phyloP scores from a whole-genome alignment of 1,284 basidiomycete genomes.

The Ustilago nuda region DNA sequence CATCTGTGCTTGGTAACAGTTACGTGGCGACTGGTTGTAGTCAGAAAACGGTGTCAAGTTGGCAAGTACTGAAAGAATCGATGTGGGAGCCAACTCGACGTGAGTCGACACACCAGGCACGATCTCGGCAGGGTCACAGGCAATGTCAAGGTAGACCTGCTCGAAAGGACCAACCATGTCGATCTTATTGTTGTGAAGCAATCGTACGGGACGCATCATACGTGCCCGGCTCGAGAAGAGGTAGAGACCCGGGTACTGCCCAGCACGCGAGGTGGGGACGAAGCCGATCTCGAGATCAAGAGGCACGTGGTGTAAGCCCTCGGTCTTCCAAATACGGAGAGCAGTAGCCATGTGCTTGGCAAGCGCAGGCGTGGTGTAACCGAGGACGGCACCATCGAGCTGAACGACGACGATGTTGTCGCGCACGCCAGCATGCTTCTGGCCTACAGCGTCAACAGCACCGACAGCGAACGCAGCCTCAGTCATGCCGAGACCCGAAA shows the following conservation, averaged over 20 bases:
- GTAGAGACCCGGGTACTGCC: slow-evolving; percentile 96
- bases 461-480: slow-evolving; percentile 73
- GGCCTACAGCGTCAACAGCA: slow-evolving; percentile 27
- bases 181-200: slow-evolving; percentile 83
- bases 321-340: slow-evolving; percentile 95
- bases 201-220: slow-evolving; percentile 99
- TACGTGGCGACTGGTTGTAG: slow-evolving; percentile 84
- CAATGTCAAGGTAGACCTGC: slow-evolving; percentile 99
- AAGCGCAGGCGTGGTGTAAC: slow-evolving; percentile 86
- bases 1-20: slow-evolving; percentile 85
- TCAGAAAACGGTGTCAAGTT: slow-evolving; percentile 81
- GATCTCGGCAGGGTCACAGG: slow-evolving; percentile 88
- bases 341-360: slow-evolving; percentile 84
- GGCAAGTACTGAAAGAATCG: slow-evolving; percentile 84
- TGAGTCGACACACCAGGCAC: slow-evolving; percentile 82
- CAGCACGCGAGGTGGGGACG: slow-evolving; percentile 88
- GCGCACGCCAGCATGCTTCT: slow-evolving; percentile 77
- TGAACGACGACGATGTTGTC: slow-evolving; percentile 84
- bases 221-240: slow-evolving; percentile 87
- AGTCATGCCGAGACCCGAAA: slow-evolving; percentile 93
- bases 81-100: slow-evolving; percentile 93
- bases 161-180: slow-evolving; percentile 97
- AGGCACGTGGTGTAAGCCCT: slow-evolving; percentile 81
- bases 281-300: slow-evolving; percentile 95
- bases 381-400: slow-evolving; percentile 92